phyloP scores from a whole-genome alignment of 805 yeast genomes.

The Hanseniaspora mollemarum region DNA sequence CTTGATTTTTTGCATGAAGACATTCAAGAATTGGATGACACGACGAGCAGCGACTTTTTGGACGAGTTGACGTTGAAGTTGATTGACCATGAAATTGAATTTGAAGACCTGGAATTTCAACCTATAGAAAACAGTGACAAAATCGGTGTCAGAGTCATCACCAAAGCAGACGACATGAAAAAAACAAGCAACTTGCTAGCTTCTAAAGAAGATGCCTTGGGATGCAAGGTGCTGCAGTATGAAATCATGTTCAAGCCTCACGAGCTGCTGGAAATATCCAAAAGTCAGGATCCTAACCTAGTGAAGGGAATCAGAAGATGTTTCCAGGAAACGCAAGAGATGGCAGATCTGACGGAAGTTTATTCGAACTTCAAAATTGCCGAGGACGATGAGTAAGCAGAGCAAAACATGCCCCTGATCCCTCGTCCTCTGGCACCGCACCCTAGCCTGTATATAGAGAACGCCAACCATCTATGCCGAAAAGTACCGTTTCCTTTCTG shows the following conservation, averaged over 20 bases:
- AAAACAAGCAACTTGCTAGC: slow-evolving; percentile 44
- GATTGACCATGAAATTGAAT: slow-evolving; percentile 4
- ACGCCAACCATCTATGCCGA: too few relatives aligned
- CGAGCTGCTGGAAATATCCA: slow-evolving; percentile 40
- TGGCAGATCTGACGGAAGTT: slow-evolving; percentile 75
- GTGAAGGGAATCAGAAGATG: slow-evolving; percentile 46
- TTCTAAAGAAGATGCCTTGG: slow-evolving; percentile 35
- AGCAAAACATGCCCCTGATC: not conserved
- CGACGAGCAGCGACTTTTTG: not conserved
- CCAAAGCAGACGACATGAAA: not conserved
- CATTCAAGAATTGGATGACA: slow-evolving; percentile 22
- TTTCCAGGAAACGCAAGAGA: slow-evolving; percentile 49
- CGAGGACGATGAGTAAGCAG: not conserved
- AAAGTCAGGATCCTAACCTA: slow-evolving; percentile 37
- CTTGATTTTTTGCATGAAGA: slow-evolving; percentile 33
- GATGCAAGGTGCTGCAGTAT: slow-evolving; percentile 54
- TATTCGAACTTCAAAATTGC: slow-evolving; percentile 53
- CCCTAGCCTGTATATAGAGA: not conserved
- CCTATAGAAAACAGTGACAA: slow-evolving; percentile 1
- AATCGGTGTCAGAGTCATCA: slow-evolving; percentile 2
- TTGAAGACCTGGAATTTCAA: slow-evolving; percentile 9
- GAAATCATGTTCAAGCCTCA: slow-evolving; percentile 59
- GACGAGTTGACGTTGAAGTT: slow-evolving; percentile 2
- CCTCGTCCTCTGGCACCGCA: not conserved
- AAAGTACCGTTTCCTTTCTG: too few relatives aligned